phyloP scores from a whole-genome alignment of 2,329 filamentous ascomycete species.

The Thermoascus crustaceus region DNA sequence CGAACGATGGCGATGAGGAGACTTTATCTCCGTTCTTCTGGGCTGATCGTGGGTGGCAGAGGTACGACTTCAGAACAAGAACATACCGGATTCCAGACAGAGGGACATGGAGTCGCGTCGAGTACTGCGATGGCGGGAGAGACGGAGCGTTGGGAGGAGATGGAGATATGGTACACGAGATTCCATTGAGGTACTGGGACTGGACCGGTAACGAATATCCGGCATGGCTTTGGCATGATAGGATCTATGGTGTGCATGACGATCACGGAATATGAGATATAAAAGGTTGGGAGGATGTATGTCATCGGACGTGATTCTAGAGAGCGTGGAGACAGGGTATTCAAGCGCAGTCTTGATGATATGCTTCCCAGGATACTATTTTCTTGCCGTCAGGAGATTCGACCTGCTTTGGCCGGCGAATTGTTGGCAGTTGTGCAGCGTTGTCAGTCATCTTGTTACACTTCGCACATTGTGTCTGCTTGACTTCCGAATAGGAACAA shows the following conservation, averaged over 20 bases:
- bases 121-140: slow-evolving; percentile 17
- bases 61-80: slow-evolving; percentile 26
- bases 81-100: slow-evolving; percentile 21
- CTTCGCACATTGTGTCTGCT: slow-evolving; percentile 29
- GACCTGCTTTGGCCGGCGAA: slow-evolving; percentile 21
- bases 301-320: too few relatives aligned
- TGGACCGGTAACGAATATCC: slow-evolving; percentile 1
- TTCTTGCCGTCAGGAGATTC: slow-evolving; percentile 12
- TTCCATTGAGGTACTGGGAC: slow-evolving; percentile 16
- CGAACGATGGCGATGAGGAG: slow-evolving; percentile 5
- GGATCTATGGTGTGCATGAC: slow-evolving; percentile 1
- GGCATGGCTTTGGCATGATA: slow-evolving; percentile 5
- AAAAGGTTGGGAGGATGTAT: neutral
- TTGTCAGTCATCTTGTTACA: slow-evolving; percentile 31
- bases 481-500: slow-evolving; percentile 34
- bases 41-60: slow-evolving; percentile 15
- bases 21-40: slow-evolving; percentile 11
- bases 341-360: slow-evolving; percentile 25
- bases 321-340: too few relatives aligned
- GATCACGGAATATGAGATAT: slow-evolving; percentile 1
- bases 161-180: slow-evolving; percentile 10
- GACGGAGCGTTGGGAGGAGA: slow-evolving; percentile 1
- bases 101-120: slow-evolving; percentile 22
- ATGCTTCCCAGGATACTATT: slow-evolving; percentile 25
- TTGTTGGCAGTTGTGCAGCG: slow-evolving; percentile 31